Percentiles rank a stretch among this genome's conserved stretches.
Conservation (phyloP, 2,329 filamentous ascomycete genomes). For the Monosporascus sp. region DNA sequence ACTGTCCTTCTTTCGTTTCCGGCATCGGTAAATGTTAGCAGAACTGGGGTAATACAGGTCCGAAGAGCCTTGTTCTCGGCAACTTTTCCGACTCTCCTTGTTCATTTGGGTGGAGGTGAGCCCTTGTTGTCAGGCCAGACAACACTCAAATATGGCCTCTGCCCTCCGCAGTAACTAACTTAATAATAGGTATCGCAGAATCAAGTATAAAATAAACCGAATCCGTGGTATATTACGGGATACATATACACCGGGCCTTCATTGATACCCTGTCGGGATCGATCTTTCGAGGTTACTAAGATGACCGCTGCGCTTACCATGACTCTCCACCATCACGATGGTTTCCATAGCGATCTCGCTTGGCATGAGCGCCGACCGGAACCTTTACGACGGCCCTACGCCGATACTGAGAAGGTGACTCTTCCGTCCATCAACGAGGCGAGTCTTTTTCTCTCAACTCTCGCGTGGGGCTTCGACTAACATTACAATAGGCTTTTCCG, state of each 20-base stretch:
- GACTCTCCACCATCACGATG: constrained; percentile 35
- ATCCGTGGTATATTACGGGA: constrained; percentile 32
- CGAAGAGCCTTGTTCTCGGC: no score
- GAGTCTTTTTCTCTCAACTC: constrained; percentile 8
- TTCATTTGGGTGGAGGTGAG: no score
- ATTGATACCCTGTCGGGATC: constrained; percentile 18
- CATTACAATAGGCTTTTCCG: constrained; percentile 35
- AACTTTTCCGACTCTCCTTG: no score
- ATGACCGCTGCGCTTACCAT: constrained; percentile 49
- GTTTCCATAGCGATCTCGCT: constrained; percentile 34
- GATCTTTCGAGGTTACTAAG: constrained; percentile 16
- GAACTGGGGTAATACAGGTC: no score
- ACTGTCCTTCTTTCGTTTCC: no score
- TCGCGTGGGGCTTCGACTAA: constrained; percentile 12
- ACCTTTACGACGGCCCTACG: constrained; percentile 29
- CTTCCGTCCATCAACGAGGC: constrained; percentile 52
- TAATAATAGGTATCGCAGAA: no score
- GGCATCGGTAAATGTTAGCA: no score
- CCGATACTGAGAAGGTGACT: constrained; percentile 36
- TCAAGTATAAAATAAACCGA: not conserved
- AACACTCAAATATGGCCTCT: no score
- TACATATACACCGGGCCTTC: constrained; percentile 31
- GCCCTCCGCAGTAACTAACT: no score
- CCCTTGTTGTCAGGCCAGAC: no score
- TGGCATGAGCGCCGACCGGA: constrained; percentile 36